Conservation (phyloP, 2,329 filamentous ascomycete genomes). For the Fusarium sp. region DNA sequence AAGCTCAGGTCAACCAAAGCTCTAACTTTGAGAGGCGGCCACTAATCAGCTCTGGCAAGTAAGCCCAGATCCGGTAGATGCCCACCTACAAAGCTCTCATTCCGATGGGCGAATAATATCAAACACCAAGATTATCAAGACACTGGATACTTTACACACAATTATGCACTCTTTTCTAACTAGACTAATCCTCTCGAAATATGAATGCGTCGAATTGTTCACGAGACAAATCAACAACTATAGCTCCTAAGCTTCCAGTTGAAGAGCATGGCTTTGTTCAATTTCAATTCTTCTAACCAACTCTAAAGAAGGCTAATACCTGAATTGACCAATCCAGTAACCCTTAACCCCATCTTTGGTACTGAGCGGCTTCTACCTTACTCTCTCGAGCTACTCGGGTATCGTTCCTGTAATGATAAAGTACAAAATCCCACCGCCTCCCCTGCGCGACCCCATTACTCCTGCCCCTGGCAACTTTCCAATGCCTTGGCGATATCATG, state of each 20-base stretch:
- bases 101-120: background rate
- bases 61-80: background rate
- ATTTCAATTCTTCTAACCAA: constrained; percentile 4
- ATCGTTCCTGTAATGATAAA: constrained; percentile 48
- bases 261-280: constrained; percentile 1
- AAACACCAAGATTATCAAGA: background rate
- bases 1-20: background rate
- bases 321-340: background rate
- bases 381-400: constrained; percentile 43
- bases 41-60: background rate
- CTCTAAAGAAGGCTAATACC: background rate
- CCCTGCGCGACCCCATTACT: constrained; percentile 17
- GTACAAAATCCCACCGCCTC: constrained; percentile 39
- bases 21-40: background rate
- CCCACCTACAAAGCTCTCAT: constrained; percentile 6
- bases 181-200: background rate
- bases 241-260: background rate
- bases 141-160: background rate
- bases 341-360: constrained; percentile 20
- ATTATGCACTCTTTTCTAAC: background rate
- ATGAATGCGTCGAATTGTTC: background rate
- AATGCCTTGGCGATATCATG: constrained; percentile 23
- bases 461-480: background rate
- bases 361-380: constrained; percentile 31
- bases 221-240: background rate